These are phyloP conservation scores for Erodium texanum DNA, from an alignment of 441 rosid genomes.

Conservation along the genomic window DNA sequence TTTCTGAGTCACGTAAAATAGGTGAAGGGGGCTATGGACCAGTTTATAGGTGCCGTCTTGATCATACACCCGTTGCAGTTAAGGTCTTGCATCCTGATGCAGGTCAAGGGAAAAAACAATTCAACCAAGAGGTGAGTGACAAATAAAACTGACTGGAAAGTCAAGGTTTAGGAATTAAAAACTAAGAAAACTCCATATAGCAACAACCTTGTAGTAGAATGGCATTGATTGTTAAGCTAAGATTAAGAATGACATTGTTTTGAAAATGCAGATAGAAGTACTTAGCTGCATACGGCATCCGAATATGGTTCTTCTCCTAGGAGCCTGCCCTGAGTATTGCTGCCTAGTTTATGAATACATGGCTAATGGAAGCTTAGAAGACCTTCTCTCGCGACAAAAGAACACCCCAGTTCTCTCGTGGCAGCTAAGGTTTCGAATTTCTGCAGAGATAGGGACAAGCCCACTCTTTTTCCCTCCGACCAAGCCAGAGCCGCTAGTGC, in stretches of 20 bases:
- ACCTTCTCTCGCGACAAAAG: conserved; percentile 35
- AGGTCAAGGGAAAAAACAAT: neutral
- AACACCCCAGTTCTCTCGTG: conserved; percentile 44
- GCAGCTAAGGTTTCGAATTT: conserved; percentile 57
- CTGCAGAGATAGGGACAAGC: conserved; percentile 54
- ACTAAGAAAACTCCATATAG: no score
- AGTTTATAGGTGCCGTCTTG: neutral
- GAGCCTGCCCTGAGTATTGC: conserved; percentile 70
- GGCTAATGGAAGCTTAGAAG: conserved; percentile 65
- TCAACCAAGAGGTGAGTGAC: conserved; percentile 5
- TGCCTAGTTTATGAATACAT: conserved; percentile 57
- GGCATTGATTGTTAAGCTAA: no score
- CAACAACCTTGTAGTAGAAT: no score
- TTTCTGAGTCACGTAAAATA: conserved; percentile 4
- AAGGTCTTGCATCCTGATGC: neutral
- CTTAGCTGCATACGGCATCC: conserved; percentile 71
- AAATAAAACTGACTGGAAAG: no score
- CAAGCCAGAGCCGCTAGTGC: conserved; percentile 70
- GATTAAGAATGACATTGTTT: no score
- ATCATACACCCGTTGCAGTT: conserved; percentile 3
- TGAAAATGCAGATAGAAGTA: conserved; percentile 39
- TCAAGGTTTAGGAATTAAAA: no score
- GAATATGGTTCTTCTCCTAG: conserved; percentile 62
- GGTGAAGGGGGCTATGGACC: conserved; percentile 5
- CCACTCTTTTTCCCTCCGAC: conserved; percentile 59